A percentile compares a stretch with the other conserved stretches of the same genome.
phyloP scores from a whole-genome alignment of 352 stramenopile species.

The Stramenopiles sp. region DNA sequence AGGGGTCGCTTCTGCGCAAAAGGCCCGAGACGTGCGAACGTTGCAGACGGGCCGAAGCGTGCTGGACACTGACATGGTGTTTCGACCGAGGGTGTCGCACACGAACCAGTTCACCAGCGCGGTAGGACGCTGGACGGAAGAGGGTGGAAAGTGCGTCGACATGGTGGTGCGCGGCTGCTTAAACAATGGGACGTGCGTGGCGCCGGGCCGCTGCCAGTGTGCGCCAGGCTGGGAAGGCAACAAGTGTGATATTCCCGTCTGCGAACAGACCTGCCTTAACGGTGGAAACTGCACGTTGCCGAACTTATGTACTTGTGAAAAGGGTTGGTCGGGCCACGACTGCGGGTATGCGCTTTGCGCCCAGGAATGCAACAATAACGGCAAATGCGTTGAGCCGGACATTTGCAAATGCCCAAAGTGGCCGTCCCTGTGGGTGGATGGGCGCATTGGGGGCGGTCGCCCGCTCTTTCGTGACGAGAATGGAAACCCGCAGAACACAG shows the following conservation, averaged over 20 bases:
- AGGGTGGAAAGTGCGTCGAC: slow-evolving; percentile 58
- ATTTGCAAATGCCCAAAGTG: slow-evolving; percentile 62
- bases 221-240: slow-evolving; percentile 42
- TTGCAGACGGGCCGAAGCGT: slow-evolving; percentile 38
- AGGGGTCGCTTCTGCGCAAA: no score
- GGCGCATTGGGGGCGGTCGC: slow-evolving; percentile 51
- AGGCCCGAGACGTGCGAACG: no score
- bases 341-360: slow-evolving; percentile 66
- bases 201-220: slow-evolving; percentile 53
- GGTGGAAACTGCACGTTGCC: slow-evolving; percentile 72
- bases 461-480: slow-evolving; percentile 70
- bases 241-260: slow-evolving; percentile 52
- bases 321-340: slow-evolving; percentile 58
- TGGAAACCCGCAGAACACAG: slow-evolving; percentile 65
- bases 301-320: slow-evolving; percentile 62
- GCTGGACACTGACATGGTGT: slow-evolving; percentile 71
- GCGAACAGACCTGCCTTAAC: slow-evolving; percentile 41
- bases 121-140: slow-evolving; percentile 28
- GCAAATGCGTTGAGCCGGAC: slow-evolving; percentile 60
- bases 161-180: slow-evolving; percentile 71
- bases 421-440: slow-evolving; percentile 63
- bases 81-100: slow-evolving; percentile 51
- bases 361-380: slow-evolving; percentile 64
- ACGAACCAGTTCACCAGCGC: no score
- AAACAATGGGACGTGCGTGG: slow-evolving; percentile 80